Conservation (phyloP, 2,329 filamentous ascomycete genomes). For the Zelopaecilomyces penicillatus region DNA sequence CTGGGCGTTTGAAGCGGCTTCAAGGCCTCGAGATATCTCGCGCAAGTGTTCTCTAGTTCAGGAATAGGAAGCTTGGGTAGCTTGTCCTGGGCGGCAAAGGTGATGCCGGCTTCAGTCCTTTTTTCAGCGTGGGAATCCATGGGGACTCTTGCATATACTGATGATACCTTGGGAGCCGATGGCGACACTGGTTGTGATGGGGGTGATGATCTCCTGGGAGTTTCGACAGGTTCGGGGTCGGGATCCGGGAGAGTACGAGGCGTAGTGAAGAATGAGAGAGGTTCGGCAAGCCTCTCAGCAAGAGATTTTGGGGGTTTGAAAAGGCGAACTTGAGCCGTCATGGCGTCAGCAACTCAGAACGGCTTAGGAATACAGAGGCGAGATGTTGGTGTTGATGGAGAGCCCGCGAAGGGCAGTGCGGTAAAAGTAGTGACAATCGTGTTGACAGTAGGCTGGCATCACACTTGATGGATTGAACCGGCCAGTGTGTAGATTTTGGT, state of each 20-base stretch:
- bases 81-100: constrained; percentile 80
- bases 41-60: constrained; percentile 68
- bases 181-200: constrained; percentile 2
- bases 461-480: constrained; percentile 28
- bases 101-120: constrained; percentile 62
- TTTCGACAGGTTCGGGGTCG: constrained; percentile 10
- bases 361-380: constrained; percentile 61
- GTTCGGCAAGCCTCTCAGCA: constrained; percentile 55
- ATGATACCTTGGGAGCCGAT: constrained; percentile 15
- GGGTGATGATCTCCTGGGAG: background rate
- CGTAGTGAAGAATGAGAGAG: constrained; percentile 22
- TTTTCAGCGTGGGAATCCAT: constrained; percentile 47
- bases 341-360: constrained; percentile 21
- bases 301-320: constrained; percentile 61
- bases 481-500: constrained; percentile 1
- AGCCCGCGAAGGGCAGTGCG: constrained; percentile 80
- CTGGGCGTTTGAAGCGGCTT: constrained; percentile 71
- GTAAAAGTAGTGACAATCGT: constrained; percentile 91
- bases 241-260: constrained; percentile 34
- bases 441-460: constrained; percentile 75
- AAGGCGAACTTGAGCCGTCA: constrained; percentile 29
- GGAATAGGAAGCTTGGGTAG: constrained; percentile 91
- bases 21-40: constrained; percentile 71
- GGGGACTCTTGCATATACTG: constrained; percentile 35
- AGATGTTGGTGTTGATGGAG: constrained; percentile 71